Conservation (phyloP, 768 basidiomycete genomes). For the Dacryopinax primogenitus region DNA sequence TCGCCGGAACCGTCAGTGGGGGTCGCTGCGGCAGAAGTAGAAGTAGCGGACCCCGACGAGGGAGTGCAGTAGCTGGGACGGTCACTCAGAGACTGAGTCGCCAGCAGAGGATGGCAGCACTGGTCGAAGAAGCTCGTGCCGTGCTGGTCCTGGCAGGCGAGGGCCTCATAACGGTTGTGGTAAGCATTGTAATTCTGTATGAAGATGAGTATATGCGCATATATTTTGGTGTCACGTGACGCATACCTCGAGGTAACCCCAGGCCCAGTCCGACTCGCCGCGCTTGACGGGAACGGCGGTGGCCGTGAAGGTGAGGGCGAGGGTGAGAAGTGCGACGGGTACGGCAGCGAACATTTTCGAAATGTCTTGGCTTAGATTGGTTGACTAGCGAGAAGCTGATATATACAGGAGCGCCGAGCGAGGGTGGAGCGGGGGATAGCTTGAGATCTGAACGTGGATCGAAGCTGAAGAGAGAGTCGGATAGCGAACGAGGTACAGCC, state of each 20-base stretch:
- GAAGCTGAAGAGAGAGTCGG: constrained; percentile 8
- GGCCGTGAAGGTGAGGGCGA: constrained; percentile 23
- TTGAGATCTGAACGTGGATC: constrained; percentile 3
- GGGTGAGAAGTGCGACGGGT: constrained; percentile 17
- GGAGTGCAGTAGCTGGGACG: constrained; percentile 46
- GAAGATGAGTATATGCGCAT: constrained; percentile 7
- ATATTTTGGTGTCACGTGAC: constrained; percentile 9
- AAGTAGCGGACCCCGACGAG: constrained; percentile 16
- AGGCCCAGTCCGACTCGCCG: constrained; percentile 28
- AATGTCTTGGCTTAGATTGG: constrained; percentile 3
- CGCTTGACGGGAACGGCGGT: constrained; percentile 27
- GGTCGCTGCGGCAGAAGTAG: constrained; percentile 18
- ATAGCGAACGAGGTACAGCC: neutral
- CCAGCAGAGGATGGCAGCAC: constrained; percentile 63
- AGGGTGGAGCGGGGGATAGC: neutral
- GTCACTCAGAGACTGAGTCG: constrained; percentile 39
- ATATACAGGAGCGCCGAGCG: constrained; percentile 21
- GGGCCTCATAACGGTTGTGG: constrained; percentile 48
- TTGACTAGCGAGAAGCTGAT: constrained; percentile 1
- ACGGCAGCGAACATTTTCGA: constrained; percentile 15
- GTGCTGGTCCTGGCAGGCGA: constrained; percentile 37
- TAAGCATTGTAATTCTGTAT: constrained; percentile 28
- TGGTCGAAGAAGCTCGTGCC: constrained; percentile 40
- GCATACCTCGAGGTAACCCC: constrained; percentile 19
- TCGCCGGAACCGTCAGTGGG: constrained; percentile 5